A percentile compares a stretch with the other conserved stretches of the same genome.
Evolutionary conservation across 2,329 filamentous ascomycete genomes (phyloP).

Genomic region (Trichoderma breve): DNA sequence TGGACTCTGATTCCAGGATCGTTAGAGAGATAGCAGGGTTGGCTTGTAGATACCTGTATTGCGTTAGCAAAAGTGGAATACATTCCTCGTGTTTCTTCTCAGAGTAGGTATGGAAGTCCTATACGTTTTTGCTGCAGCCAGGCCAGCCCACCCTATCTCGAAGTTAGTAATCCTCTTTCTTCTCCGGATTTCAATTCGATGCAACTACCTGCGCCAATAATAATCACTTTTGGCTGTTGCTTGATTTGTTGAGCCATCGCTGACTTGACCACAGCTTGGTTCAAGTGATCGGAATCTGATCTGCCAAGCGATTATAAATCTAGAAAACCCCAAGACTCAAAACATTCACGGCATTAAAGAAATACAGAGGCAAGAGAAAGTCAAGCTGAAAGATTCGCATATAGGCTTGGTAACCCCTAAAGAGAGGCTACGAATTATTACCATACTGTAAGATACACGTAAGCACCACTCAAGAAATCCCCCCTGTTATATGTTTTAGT

Average conservation of each 20-base stretch:
- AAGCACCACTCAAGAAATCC: background rate
- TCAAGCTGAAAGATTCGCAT: background rate
- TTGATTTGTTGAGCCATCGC: background rate
- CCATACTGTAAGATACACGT: background rate
- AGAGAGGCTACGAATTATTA: background rate
- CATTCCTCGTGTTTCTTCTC: background rate
- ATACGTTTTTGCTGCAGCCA: slow-evolving; percentile 8
- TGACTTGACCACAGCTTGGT: background rate
- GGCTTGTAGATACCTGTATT: background rate
- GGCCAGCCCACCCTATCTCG: background rate
- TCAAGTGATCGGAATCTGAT: background rate
- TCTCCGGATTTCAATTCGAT: background rate
- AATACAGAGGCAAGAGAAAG: background rate
- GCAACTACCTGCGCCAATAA: background rate
- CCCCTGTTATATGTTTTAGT: background rate
- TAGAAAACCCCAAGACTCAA: too few relatives aligned
- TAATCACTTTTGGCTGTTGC: background rate
- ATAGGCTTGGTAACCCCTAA: background rate
- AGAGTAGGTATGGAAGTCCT: background rate
- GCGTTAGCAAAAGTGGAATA: background rate
- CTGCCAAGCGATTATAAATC: background rate
- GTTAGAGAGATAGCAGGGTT: background rate
- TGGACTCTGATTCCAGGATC: background rate
- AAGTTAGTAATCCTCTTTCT: background rate
- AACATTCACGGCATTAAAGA: too few relatives aligned